phyloP scores from a whole-genome alignment of 108 stramenopile species.

The Skeletonema marinoi region DNA sequence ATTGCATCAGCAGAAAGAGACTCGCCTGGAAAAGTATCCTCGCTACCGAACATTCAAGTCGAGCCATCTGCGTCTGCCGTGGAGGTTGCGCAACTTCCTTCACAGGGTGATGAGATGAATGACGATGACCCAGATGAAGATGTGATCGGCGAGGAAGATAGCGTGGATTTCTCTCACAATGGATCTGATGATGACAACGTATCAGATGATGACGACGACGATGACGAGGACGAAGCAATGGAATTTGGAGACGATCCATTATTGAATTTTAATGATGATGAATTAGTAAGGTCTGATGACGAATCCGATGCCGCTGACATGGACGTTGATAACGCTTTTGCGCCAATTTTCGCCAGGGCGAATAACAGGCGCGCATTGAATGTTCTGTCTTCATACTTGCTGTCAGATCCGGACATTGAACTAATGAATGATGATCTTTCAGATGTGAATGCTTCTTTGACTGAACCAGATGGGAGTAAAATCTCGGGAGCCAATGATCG shows the following conservation, averaged over 20 bases:
- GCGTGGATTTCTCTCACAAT: constrained; percentile 20
- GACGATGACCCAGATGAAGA: constrained; percentile 9
- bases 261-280: constrained; percentile 31
- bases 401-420: constrained; percentile 9
- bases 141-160: constrained; percentile 16
- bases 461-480: constrained; percentile 37
- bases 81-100: constrained; percentile 34
- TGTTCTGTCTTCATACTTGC: background rate
- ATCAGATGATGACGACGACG: constrained; percentile 57
- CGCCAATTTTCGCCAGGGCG: constrained; percentile 1
- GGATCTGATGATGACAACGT: constrained; percentile 33
- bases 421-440: constrained; percentile 46
- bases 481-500: constrained; percentile 34
- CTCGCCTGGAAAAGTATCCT: background rate
- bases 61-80: constrained; percentile 47
- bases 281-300: constrained; percentile 24
- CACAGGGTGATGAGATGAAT: constrained; percentile 9
- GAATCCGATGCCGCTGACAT: constrained; percentile 48
- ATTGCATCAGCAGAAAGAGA: constrained; percentile 4
- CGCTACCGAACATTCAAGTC: constrained; percentile 37
- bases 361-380: background rate
- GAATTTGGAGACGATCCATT: constrained; percentile 45
- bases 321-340: constrained; percentile 40
- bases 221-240: constrained; percentile 65
- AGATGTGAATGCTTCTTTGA: constrained; percentile 36